Percentiles rank a stretch among this genome's conserved stretches.
Evolutionary conservation across 768 basidiomycete species (phyloP).

Genomic region (Pulveroboletus sp.): DNA sequence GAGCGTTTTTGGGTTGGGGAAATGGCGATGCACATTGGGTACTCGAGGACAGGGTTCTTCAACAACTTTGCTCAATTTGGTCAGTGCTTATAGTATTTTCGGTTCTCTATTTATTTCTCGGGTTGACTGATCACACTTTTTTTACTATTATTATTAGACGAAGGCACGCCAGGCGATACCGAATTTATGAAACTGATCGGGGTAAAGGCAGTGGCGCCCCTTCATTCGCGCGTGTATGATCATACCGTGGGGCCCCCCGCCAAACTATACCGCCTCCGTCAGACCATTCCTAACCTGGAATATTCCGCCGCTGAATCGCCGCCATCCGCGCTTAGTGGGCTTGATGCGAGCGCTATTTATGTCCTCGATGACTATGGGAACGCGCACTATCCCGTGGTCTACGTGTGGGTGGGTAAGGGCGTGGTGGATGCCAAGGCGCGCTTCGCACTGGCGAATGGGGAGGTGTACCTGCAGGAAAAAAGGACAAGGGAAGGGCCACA

Average conservation of each 20-base stretch:
- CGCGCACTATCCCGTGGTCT: constrained; percentile 41
- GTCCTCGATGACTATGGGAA: constrained; percentile 43
- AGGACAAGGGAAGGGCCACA: constrained; percentile 16
- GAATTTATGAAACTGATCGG: constrained; percentile 51
- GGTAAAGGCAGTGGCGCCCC: constrained; percentile 17
- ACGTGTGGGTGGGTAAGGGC: constrained; percentile 56
- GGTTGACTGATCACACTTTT: no score
- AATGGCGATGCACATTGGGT: constrained; percentile 48
- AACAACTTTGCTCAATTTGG: constrained; percentile 50
- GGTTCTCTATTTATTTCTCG: background rate
- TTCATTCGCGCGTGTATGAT: constrained; percentile 8
- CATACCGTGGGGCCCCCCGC: constrained; percentile 14
- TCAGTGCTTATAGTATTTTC: constrained; percentile 23
- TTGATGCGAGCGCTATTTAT: constrained; percentile 51
- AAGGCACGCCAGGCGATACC: constrained; percentile 45
- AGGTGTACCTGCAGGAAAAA: constrained; percentile 47
- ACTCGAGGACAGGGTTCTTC: constrained; percentile 36
- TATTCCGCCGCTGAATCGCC: constrained; percentile 33
- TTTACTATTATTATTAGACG: no score
- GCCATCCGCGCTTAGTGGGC: constrained; percentile 27
- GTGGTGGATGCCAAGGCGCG: constrained; percentile 46
- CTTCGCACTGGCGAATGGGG: constrained; percentile 55
- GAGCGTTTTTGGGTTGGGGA: constrained; percentile 63
- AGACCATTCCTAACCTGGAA: constrained; percentile 38
- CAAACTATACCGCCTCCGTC: constrained; percentile 43